Base-by-base conservation (phyloP, 2,329 filamentous ascomycete genomes). In the Exophiala phaeomuriformis region DNA sequence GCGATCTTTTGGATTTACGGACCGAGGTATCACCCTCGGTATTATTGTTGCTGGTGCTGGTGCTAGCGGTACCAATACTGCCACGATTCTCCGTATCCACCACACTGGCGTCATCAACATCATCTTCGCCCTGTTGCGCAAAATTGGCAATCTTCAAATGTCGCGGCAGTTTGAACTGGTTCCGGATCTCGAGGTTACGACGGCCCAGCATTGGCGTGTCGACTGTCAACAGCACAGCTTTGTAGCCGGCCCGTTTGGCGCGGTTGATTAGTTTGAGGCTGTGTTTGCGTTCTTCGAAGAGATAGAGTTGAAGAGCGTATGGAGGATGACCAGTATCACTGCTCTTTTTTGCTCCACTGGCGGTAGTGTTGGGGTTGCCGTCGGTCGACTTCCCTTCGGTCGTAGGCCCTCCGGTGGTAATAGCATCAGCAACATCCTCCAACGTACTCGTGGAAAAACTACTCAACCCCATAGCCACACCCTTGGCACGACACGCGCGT, bases 151-250 rank as follows among this genome's bases (percentile, higher is more conserved):
- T 59, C 30, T 49, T 56, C 40, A 62, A 47, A 36, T 62, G 58
- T 6, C 44, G 29, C 10, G 60, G 60, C 9, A 62, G 46, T 45
- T 56, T 56, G 54, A 61, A 62, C 33, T 62, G 60, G 46, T 61
- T 62, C 9, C 57, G 35, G 40, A 62, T 58, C 36, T 62, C 60
- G 46, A 59, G 56, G 39, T 62, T 62, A n/a, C 58, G 47, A 1
- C 58, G 77, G 64, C 77, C 77, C 0, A 79, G 68, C 10, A 75
- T 69, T 0, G 77, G 77, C 0, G 71, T 71, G 59, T 80, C 77
- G 6, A 77, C 75, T 0, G 77, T 76, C 3, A 81, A 64, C 36
- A 80, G 68, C 9, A 79, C 67, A 2, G 77, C 76, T 52, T 72
- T 74, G 63, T 74, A 78, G 3, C 75, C 75, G 3, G 71, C 68